phyloP scores from a whole-genome alignment of 495 filamentous ascomycete species.

The Aspergillus hancockii region DNA sequence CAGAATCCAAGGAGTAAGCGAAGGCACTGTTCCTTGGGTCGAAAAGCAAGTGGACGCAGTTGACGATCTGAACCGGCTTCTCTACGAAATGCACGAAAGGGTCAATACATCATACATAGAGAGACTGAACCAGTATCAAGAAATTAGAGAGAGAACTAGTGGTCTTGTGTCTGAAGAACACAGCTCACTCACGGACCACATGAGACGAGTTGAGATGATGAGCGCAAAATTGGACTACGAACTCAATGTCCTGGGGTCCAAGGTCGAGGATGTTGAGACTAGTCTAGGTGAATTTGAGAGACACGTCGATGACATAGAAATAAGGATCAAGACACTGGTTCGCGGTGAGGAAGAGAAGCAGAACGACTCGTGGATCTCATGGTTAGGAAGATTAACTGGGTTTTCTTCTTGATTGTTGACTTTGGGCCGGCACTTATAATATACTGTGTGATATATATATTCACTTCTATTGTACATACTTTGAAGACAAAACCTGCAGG shows the following conservation, averaged over 20 bases:
- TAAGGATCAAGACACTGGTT: conserved; percentile 67
- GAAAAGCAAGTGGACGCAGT: conserved; percentile 61
- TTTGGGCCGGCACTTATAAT: conserved; percentile 6
- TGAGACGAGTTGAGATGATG: conserved; percentile 80
- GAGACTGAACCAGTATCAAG: conserved; percentile 62
- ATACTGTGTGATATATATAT: conserved; percentile 9
- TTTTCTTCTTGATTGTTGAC: conserved; percentile 22
- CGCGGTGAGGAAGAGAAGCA: conserved; percentile 62
- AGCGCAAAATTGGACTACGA: conserved; percentile 94
- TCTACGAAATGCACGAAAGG: conserved; percentile 60
- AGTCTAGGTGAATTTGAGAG: conserved; percentile 78
- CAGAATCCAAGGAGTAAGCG: conserved; percentile 50
- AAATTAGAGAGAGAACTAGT: conserved; percentile 62
- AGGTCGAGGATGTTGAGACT: conserved; percentile 86
- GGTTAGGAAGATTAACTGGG: conserved; percentile 44
- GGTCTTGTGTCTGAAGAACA: conserved; percentile 69
- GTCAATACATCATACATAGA: conserved; percentile 70
- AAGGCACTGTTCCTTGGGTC: conserved; percentile 62
- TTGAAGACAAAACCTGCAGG: conserved; percentile 15
- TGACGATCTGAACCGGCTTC: conserved; percentile 60
- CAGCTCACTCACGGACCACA: conserved; percentile 64
- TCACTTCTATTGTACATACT: conserved; percentile 31
- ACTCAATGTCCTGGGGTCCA: conserved; percentile 73
- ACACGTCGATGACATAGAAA: conserved; percentile 78
- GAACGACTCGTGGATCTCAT: conserved; percentile 55